These are phyloP conservation scores for Sporopachydermia cereana DNA, from an alignment of 1,139 yeast species.

Conservation along the genomic window DNA sequence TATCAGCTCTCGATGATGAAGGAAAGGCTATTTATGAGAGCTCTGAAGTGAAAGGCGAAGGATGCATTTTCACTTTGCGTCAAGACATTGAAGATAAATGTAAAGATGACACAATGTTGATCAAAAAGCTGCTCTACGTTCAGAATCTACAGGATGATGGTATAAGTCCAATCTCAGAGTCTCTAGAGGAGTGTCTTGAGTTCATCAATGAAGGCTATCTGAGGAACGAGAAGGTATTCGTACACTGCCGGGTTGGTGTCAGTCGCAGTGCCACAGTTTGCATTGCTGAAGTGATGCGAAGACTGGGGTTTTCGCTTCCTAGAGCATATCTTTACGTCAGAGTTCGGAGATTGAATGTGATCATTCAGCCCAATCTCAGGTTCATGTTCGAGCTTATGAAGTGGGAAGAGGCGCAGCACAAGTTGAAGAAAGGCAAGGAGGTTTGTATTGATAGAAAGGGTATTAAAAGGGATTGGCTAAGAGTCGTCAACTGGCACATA, in stretches of 20 bases:
- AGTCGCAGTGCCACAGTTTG: constrained; percentile 85
- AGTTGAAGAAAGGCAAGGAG: constrained; percentile 9
- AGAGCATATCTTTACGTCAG: constrained; percentile 73
- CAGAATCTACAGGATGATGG: constrained; percentile 40
- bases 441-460: constrained; percentile 5
- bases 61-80: not conserved
- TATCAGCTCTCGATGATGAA: constrained; percentile 20
- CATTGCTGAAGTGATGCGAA: constrained; percentile 80
- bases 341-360: constrained; percentile 74
- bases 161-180: constrained; percentile 31
- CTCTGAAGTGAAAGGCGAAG: constrained; percentile 16
- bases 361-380: constrained; percentile 82
- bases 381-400: constrained; percentile 75
- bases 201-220: constrained; percentile 31
- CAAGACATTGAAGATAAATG: constrained; percentile 11
- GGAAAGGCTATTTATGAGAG: not conserved
- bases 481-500: constrained; percentile 87
- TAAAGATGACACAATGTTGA: not conserved
- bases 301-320: constrained; percentile 50
- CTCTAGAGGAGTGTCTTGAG: constrained; percentile 29
- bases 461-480: constrained; percentile 28
- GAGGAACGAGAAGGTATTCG: constrained; percentile 41
- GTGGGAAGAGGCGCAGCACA: constrained; percentile 48
- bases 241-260: constrained; percentile 88
- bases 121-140: constrained; percentile 26